Conservation (phyloP, 2,329 filamentous ascomycete species). For the Ophiocordyceps unilateralis region DNA sequence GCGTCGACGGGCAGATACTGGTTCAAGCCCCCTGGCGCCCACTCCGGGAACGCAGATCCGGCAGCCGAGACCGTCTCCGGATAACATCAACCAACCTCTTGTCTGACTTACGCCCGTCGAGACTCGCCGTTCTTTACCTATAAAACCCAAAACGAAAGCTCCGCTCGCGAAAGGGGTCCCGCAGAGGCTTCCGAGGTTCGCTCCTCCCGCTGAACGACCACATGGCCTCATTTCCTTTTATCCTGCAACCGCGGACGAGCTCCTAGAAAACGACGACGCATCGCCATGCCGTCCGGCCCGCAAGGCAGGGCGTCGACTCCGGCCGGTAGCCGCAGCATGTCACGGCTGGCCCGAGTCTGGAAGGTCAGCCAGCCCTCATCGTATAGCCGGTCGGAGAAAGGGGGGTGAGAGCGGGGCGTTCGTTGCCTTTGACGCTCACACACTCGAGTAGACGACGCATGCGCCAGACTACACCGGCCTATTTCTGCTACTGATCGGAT, state of each 20-base stretch:
- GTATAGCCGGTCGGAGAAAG: no score
- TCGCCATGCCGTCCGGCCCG: neutral
- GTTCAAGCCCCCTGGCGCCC: neutral
- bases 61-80: neutral
- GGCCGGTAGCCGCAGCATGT: conserved; percentile 2
- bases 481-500: conserved; percentile 47
- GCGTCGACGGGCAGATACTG: neutral
- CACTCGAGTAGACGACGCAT: conserved; percentile 50
- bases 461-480: conserved; percentile 79
- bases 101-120: no score
- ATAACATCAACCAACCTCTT: no score
- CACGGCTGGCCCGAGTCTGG: conserved; percentile 26
- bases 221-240: neutral
- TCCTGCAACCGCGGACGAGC: neutral
- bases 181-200: no score
- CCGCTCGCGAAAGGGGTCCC: no score
- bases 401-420: no score
- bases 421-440: neutral
- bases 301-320: neutral
- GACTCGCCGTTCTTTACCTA: no score
- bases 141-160: no score
- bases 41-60: neutral
- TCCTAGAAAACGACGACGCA: neutral
- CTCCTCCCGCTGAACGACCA: neutral
- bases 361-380: conserved; percentile 16